Evolutionary conservation across 2,329 filamentous ascomycete genomes (phyloP), one percentile per base, ranked within the genome.

Genomic region (Alternaria novae-zelandiae): DNA sequence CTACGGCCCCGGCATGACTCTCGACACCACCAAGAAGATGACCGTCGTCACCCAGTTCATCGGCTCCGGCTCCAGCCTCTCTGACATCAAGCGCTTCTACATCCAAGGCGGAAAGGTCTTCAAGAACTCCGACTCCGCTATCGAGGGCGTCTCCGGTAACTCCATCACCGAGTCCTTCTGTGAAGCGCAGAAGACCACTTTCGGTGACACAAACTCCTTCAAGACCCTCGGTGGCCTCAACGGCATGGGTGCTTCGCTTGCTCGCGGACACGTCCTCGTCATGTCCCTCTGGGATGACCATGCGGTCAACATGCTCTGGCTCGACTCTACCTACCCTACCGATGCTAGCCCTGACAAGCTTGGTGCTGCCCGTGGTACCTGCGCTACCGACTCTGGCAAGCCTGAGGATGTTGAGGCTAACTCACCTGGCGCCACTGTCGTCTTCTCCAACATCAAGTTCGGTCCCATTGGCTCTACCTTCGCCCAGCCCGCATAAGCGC

Each of bases 301-400:
- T 80, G 79, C 86, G 63, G 81, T 86, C 73, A 85, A 90, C 81
- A 92, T 93, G 90, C 86, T 90, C 73, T 93, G 91, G 91, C 86
- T 93, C 71, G 90, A 93, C 83, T 87, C 86, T 64, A 86, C 82
- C 76, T 90, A 86, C 83, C 89, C 90, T 53, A 82, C 82, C 64
- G 73, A 77, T 56, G 71, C 67, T 30, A 73, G 76, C 68, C 59
- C 77, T 15, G 60, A 26, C 49, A 74, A 71, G 62, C 78, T 74
- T 15, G 79, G 79, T 74, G 59, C 74, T 28, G 75, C 64, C 45
- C 77, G 79, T 67, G 79, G 79, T 64, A 77, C 78, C 54, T 81
- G 79, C 74, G 21, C 72, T 4, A 80, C 68, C n/a, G 68, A 71
- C 66, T 78, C 75, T 47, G 79, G 79, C 45, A 74, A 71, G 65